A percentile compares a stretch with the other conserved stretches of the same genome.
Evolutionary conservation across 148 eudicot genomes (phyloP).

Genomic region (Camellia japonica): DNA sequence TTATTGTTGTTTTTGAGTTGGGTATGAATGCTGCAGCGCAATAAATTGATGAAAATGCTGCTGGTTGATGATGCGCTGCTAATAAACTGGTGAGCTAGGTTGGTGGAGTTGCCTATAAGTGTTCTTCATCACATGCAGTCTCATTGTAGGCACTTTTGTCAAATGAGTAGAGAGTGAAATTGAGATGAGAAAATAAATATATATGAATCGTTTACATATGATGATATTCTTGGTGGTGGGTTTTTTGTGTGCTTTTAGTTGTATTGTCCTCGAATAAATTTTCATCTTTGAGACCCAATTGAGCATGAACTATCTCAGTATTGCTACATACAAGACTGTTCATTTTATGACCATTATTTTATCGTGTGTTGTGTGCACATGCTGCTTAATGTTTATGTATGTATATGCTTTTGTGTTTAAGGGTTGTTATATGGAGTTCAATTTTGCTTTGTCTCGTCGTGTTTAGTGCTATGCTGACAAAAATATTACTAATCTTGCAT

Average conservation of each 20-base stretch:
- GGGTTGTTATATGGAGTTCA: not conserved
- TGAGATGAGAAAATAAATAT: not conserved
- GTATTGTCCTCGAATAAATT: not conserved
- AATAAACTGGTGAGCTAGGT: not conserved
- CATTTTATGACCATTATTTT: not conserved
- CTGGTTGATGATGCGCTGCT: too few relatives aligned
- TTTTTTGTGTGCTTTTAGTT: not conserved
- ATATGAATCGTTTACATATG: not conserved
- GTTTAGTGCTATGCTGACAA: not conserved
- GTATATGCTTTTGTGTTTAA: not conserved
- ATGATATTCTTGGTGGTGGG: too few relatives aligned
- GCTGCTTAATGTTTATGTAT: not conserved
- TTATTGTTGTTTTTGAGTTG: too few relatives aligned
- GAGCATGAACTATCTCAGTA: not conserved
- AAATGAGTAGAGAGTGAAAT: not conserved
- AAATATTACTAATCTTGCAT: not conserved
- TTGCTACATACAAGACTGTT: not conserved
- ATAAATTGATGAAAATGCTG: too few relatives aligned
- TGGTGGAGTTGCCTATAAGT: too few relatives aligned
- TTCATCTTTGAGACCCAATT: not conserved
- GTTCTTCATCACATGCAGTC: not conserved
- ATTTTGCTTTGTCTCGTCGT: slow-evolving; percentile 10
- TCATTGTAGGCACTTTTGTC: not conserved
- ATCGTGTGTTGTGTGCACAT: not conserved
- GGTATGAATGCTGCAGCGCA: too few relatives aligned